These are phyloP conservation scores for Schoenoplectus tabernaemontani DNA, from an alignment of 202 grass and related monocot species.

Conservation along the genomic window DNA sequence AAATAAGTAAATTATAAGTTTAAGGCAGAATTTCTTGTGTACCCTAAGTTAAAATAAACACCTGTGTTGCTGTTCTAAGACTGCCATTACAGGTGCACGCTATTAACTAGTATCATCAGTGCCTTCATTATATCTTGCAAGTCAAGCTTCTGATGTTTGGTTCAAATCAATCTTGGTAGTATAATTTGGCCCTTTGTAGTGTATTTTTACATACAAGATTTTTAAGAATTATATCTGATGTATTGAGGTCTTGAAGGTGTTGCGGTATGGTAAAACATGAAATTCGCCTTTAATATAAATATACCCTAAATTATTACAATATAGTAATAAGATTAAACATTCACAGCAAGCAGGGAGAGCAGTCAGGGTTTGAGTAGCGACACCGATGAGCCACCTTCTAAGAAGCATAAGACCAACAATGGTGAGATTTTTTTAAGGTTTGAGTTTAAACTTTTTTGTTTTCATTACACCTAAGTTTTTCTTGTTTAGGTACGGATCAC, in stretches of 20 bases:
- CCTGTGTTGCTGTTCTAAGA: not conserved
- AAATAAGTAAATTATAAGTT: not conserved
- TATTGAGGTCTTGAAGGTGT: not conserved
- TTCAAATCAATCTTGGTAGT: not conserved
- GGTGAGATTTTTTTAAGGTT: constrained; percentile 61
- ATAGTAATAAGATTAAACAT: constrained; percentile 67
- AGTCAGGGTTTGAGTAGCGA: constrained; percentile 38
- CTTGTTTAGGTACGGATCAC: not conserved
- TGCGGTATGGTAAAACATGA: not conserved
- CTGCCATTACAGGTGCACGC: not conserved
- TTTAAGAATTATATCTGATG: not conserved
- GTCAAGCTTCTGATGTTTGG: not conserved
- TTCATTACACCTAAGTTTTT: not conserved
- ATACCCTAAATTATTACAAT: constrained; percentile 1
- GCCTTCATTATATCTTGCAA: not conserved
- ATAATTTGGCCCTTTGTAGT: constrained; percentile 8
- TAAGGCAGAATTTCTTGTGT: not conserved
- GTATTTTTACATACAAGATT: not conserved
- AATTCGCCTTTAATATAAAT: not conserved
- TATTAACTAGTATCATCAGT: not conserved
- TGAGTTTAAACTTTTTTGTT: not conserved
- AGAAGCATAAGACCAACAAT: constrained; percentile 50
- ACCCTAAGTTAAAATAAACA: not conserved
- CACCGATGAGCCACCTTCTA: constrained; percentile 33
- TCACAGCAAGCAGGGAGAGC: constrained; percentile 89